A percentile compares a stretch with the other conserved stretches of the same genome.
Conservation (phyloP, 2,329 filamentous ascomycete genomes). For the Fusarium pseudonygamai region DNA sequence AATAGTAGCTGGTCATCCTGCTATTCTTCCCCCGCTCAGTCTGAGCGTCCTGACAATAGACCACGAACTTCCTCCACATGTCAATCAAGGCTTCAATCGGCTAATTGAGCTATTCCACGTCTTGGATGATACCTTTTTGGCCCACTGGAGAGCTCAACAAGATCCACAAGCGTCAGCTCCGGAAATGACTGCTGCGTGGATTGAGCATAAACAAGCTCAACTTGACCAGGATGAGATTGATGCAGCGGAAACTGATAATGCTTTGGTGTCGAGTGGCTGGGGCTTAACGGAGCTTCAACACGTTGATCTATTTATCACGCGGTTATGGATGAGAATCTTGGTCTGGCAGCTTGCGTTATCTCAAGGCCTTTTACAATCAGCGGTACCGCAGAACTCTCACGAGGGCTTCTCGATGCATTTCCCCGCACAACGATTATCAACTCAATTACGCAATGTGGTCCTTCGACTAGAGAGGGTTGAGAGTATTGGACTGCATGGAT, state of each 20-base stretch:
- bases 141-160: constrained; percentile 49
- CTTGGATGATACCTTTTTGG: constrained; percentile 51
- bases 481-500: constrained; percentile 65
- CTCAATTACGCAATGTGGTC: constrained; percentile 51
- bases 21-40: constrained; percentile 44
- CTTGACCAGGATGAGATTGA: constrained; percentile 52
- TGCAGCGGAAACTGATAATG: constrained; percentile 41
- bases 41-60: constrained; percentile 45
- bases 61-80: constrained; percentile 44
- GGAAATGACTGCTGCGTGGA: constrained; percentile 50
- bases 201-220: constrained; percentile 53
- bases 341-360: constrained; percentile 55
- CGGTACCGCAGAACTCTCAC: constrained; percentile 45
- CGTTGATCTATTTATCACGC: constrained; percentile 52
- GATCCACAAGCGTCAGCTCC: constrained; percentile 18
- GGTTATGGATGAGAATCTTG: constrained; percentile 53
- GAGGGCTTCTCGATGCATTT: constrained; percentile 53
- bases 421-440: constrained; percentile 50
- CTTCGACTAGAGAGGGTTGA: constrained; percentile 47
- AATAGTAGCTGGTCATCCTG: constrained; percentile 58
- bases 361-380: constrained; percentile 49
- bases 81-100: constrained; percentile 51
- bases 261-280: constrained; percentile 36
- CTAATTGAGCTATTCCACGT: constrained; percentile 50
- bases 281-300: constrained; percentile 51